A percentile compares a stretch with the other conserved stretches of the same genome.
Conservation (phyloP, 768 basidiomycete genomes). For the Imleria badia region DNA sequence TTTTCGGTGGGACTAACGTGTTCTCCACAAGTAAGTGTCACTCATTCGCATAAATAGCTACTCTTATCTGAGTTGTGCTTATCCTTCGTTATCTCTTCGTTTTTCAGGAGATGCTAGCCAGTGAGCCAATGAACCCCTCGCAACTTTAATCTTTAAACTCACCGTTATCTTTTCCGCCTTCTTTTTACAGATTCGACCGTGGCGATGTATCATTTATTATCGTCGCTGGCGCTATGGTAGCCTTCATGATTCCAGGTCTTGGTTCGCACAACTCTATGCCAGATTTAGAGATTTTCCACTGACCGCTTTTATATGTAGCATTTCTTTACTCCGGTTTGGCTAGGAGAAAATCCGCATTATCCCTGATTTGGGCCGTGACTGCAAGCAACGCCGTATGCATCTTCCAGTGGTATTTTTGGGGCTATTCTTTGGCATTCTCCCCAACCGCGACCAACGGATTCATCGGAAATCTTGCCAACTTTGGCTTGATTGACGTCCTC, state of each 20-base stretch:
- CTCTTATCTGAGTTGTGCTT: constrained; percentile 4
- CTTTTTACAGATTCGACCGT: constrained; percentile 53
- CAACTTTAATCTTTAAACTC: background rate
- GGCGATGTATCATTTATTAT: constrained; percentile 75
- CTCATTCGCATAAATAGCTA: background rate
- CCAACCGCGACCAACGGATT: constrained; percentile 69
- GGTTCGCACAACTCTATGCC: constrained; percentile 37
- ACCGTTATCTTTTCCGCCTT: background rate
- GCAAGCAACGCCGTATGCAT: constrained; percentile 74
- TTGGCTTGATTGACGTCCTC: constrained; percentile 73
- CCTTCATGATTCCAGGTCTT: constrained; percentile 76
- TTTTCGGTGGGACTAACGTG: background rate
- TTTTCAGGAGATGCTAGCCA: constrained; percentile 25
- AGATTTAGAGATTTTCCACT: background rate
- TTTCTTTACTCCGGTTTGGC: constrained; percentile 75
- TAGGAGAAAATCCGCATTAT: constrained; percentile 66
- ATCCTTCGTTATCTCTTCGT: constrained; percentile 5
- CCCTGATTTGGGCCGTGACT: constrained; percentile 73
- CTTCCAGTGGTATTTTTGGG: constrained; percentile 82
- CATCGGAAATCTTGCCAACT: constrained; percentile 79
- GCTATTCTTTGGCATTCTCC: constrained; percentile 85
- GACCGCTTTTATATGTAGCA: constrained; percentile 36
- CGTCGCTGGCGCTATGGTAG: constrained; percentile 65
- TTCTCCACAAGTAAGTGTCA: constrained; percentile 17
- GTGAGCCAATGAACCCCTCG: constrained; percentile 22